Base-by-base conservation (phyloP, 2,329 filamentous ascomycete genomes). In the Hypoxylon sp. region DNA sequence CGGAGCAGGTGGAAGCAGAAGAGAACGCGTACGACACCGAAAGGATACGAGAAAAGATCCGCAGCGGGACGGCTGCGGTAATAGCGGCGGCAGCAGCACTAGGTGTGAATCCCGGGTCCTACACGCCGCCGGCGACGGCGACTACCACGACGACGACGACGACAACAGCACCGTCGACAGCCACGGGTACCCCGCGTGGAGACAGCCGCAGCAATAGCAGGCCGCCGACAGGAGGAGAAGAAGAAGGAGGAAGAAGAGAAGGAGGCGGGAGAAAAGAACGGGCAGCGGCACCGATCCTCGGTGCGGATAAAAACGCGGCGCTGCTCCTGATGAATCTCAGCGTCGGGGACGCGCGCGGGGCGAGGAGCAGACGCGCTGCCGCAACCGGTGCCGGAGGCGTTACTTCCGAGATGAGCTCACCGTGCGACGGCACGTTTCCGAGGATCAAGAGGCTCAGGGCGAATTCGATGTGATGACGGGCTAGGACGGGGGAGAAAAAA, bases 271-370 rank as follows among this genome's bases (percentile, higher is more conserved):
- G n/a, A n/a, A n/a, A n/a, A n/a, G n/a, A n/a, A n/a, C n/a, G n/a
- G n/a, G n/a, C n/a, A n/a, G n/a, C n/a, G n/a, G 31, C 47, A n/a
- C 33, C 15, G 31, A 40, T 48, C 33, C 62, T 60, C 6, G 74
- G 73, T 0, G 70, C 70, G 10, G 77, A 81, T 47, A 79, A 77
- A 65, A 79, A 78, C 40, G 80, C 79, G 1, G 80, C 80, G 15
- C 70, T 79, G 56, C 67, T 81, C 4, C 67, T 82, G 31, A 76
- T 82, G 78, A 78, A 79, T 48, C 73, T 82, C 21, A 78, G 78
- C 55, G 73, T 80, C 17, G 68, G 72, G 47, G 77, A 78, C 59
- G 52, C 65, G 17, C 56, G 64, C 3, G 55, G 61, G 33, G 45
- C 24, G 26, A 55, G 24, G 40, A 46, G 31, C 21, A 18, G 17